Evolutionary conservation across 2,329 filamentous ascomycete genomes (phyloP).

Genomic region (Aurifilum marmelostoma): DNA sequence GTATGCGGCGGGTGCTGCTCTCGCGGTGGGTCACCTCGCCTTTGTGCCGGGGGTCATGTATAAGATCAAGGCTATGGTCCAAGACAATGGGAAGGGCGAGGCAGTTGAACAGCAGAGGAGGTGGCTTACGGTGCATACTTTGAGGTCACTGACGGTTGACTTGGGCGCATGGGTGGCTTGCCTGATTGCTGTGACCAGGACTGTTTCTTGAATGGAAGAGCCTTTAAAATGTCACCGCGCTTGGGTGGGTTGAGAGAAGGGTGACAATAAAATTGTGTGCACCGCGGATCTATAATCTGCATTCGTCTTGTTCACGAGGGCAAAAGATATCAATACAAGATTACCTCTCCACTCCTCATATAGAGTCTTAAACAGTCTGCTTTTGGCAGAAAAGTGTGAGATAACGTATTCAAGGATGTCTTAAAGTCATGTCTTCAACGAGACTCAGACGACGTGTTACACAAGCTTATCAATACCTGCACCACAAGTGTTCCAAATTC

Average conservation of each 20-base stretch:
- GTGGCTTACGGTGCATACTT: constrained; percentile 37
- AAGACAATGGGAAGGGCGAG: constrained; percentile 34
- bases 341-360: too few species aligned
- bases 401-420: too few species aligned
- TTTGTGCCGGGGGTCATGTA: constrained; percentile 39
- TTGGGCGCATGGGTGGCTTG: constrained; percentile 40
- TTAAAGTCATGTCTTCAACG: too few species aligned
- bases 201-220: constrained; percentile 23
- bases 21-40: constrained; percentile 38
- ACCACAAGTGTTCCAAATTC: too few species aligned
- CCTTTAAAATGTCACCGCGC: neutral
- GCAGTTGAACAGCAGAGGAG: constrained; percentile 32
- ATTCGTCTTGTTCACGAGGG: neutral
- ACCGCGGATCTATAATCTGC: neutral
- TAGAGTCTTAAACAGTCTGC: too few species aligned
- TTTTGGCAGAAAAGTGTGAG: too few species aligned
- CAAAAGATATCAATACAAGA: neutral
- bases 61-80: constrained; percentile 34
- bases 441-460: too few species aligned
- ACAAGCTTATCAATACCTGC: too few species aligned
- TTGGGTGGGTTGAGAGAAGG: neutral
- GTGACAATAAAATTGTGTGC: neutral
- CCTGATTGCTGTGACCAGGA: constrained; percentile 32
- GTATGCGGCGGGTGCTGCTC: constrained; percentile 37
- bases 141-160: constrained; percentile 36